phyloP scores from a whole-genome alignment of 306 rosid genomes.

The peach (Prunus persica) region Prunus_persica_NCBIv2 NC_034014.1:14016001-14016500 shows the following conservation, averaged over 20 bases:
- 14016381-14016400: constrained; percentile 4
- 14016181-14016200: not conserved
- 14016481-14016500: constrained; percentile 55
- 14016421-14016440: constrained; percentile 7
- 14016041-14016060: too few species aligned
- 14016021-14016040: not conserved
- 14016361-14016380: constrained; percentile 60
- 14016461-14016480: constrained; percentile 68
- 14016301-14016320: constrained; percentile 80
- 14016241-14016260: not conserved
- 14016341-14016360: constrained; percentile 69
- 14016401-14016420: not conserved
- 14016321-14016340: constrained; percentile 65
- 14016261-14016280: constrained; percentile 65
- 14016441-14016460: constrained; percentile 13
- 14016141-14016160: not conserved
- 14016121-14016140: not conserved
- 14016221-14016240: not conserved
- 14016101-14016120: not conserved
- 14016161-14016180: not conserved
- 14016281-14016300: constrained; percentile 89
- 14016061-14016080: not conserved
- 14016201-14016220: not conserved
- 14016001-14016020: not conserved
- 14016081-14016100: constrained; percentile 1